Conservation (phyloP, 345 rosid genomes). For the Abelmoschus esculentus region DNA sequence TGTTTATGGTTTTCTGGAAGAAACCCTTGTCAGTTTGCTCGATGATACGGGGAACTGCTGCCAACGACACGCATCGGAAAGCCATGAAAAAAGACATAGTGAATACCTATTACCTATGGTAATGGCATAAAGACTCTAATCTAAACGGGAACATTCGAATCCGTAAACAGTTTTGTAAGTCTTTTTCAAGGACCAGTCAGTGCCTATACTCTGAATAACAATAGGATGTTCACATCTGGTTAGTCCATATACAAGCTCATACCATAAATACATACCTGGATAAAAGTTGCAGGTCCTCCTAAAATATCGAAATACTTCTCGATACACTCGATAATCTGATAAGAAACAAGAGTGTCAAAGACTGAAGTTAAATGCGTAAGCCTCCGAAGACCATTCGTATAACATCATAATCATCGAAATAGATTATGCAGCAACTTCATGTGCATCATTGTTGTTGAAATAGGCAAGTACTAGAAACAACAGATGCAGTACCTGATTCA, state of each 20-base stretch:
- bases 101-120: not conserved
- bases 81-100: not conserved
- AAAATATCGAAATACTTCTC: conserved; percentile 87
- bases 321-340: conserved; percentile 61
- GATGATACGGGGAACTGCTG: conserved; percentile 67
- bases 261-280: conserved; percentile 47
- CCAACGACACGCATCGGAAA: conserved; percentile 29
- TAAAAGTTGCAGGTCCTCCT: conserved; percentile 95
- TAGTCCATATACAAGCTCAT: not conserved
- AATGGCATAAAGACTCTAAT: not conserved
- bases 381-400: too few relatives aligned
- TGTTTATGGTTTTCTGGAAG: conserved; percentile 48
- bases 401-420: too few relatives aligned
- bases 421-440: not conserved
- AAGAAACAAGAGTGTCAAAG: not conserved
- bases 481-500: not conserved
- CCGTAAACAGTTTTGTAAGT: too few relatives aligned
- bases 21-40: conserved; percentile 62
- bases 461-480: not conserved
- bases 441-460: not conserved
- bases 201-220: not conserved
- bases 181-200: too few relatives aligned
- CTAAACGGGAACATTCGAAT: too few relatives aligned
- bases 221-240: not conserved
- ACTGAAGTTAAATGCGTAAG: too few relatives aligned